Evolutionary conservation across 352 stramenopile genomes (phyloP), one percentile per base, ranked within the genome.

Genomic region (Phytophthora brassicae): DNA sequence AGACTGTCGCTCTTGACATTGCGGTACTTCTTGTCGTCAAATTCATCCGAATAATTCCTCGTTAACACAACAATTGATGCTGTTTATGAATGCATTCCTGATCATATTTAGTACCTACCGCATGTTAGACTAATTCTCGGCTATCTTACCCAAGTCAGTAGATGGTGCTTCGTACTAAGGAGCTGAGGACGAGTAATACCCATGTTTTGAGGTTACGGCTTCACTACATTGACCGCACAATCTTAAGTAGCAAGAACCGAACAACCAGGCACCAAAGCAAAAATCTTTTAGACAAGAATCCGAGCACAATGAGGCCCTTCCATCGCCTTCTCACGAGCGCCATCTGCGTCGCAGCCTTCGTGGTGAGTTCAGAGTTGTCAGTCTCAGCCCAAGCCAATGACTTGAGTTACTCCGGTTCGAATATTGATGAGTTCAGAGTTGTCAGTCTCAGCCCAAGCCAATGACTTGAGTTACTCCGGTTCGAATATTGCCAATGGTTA

Each of bases 251-350:
- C 33, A 39, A 39, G 33, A 39, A 7, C 8, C 33, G 13, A 39
- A 16, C 33, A 39, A 39, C 8, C 33, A 19, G 17, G 8, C 9
- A 39, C 33, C 33, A 20, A 42, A 42, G 35, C 8, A 31, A 5
- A 19, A 42, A 6, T 8, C 35, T 42, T 42, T 20, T 12, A 42
- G 14, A 22, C 35, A 46, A 46, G 48, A 31, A 13, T n/a, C 48
- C 35, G 13, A 59, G 39, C 39, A 50, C 13, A 22, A 50, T 59
- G 38, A 36, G 50, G 51, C 38, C 50, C 26, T 17, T 59, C 1
- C 51, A 59, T 26, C 51, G 50, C 26, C 51, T 59, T 28, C 19
- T 59, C 38, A 19, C 19, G 6, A 59, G 51, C 11, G 38, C 51
- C 9, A 39, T 59, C 19, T 59, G 51, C 17, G 39, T 59, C 6